phyloP scores from a whole-genome alignment of 2,329 filamentous ascomycete species.

The Aspergillus persii region DNA sequence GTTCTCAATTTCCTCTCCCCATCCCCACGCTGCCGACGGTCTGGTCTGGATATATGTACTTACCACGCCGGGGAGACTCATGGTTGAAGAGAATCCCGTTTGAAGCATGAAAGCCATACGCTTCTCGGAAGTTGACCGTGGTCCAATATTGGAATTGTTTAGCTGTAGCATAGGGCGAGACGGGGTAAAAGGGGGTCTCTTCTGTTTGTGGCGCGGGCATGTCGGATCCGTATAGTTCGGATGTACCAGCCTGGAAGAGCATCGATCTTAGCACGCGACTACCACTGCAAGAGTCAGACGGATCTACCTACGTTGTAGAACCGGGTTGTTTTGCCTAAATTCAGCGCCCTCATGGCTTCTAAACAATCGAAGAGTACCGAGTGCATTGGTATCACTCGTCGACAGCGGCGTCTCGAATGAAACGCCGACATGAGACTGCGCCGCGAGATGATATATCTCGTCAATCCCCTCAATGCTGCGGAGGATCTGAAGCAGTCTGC shows the following conservation, averaged over 20 bases:
- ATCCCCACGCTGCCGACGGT: too few species aligned
- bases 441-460: too few species aligned
- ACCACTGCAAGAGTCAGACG: too few species aligned
- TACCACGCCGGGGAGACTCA: constrained; percentile 5
- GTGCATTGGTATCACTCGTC: too few species aligned
- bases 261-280: too few species aligned
- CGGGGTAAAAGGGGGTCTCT: constrained; percentile 1
- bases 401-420: too few species aligned
- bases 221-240: constrained; percentile 1
- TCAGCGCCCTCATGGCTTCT: too few species aligned
- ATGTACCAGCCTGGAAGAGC: not conserved
- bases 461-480: not conserved
- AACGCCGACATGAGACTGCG: too few species aligned
- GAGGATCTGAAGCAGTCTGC: constrained; percentile 2
- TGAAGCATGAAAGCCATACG: constrained; percentile 3
- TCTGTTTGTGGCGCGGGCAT: not conserved
- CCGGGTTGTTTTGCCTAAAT: too few species aligned
- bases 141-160: constrained; percentile 6
- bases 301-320: too few species aligned
- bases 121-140: not conserved
- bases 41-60: not conserved
- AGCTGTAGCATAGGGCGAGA: constrained; percentile 3
- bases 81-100: constrained; percentile 9
- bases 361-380: too few species aligned
- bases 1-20: too few species aligned